Base-by-base conservation (phyloP, 129 eudicot species). In the Mikania micrantha region DNA sequence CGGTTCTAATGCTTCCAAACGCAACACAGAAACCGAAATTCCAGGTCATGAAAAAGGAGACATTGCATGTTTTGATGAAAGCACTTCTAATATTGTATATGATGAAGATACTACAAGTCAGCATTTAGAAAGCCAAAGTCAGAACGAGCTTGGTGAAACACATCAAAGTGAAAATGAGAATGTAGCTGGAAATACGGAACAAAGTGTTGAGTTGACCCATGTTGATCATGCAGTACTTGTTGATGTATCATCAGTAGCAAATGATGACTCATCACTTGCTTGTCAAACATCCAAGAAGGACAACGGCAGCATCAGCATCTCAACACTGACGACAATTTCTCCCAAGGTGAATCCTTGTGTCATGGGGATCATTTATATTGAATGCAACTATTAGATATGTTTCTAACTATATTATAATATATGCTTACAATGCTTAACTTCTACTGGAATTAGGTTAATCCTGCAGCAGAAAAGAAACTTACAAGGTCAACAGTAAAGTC, bases 281-380 rank as follows among this genome's bases (percentile, higher is more conserved):
- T 38, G 67, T 81, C 81, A 66, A 41, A 38, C 38, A 63, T 35
- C 64, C 58, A 73, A 77, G 77, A 75, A 39, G 52, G 81, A 72
- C 71, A 73, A 69, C 61, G 66, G 71, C 54, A 52, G 76, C 75
- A 64, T 72, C 61, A 52, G 69, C 64, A 47, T 72, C 3, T 60
- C 54, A 39, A 60, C 67, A 48, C 80, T 19, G 63, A 75, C 20
- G 48, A 32, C 39, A 32, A 34, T 66, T 65, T 79, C 81, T 71
- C 21, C 53, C 70, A 69, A 88, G 92, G 96, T 85, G 32, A 16
- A 58, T 32, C 38, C 22, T 15, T 47, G 54, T 69, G 22, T 71
- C 69, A 24, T 58, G 48, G 41, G 44, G 6, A 52, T 50, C 47
- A 1, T 29, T 32, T 64, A 1, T 38, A 16, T n/a, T 27, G 45